Conservation (phyloP, 2,329 filamentous ascomycete genomes). For the Alternaria sp. region DNA sequence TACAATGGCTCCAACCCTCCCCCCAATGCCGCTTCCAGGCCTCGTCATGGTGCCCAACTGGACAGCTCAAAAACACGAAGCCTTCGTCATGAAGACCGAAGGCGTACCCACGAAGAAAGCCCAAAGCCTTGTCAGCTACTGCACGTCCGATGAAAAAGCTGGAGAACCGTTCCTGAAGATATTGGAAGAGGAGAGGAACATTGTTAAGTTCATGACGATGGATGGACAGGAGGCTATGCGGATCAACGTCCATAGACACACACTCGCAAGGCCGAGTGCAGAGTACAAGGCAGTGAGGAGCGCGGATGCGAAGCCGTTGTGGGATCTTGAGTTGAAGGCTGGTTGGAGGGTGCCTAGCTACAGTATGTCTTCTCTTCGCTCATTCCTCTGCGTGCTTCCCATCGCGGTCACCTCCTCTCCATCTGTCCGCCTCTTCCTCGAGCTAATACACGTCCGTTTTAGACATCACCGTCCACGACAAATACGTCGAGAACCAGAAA, state of each 20-base stretch:
- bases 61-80: slow-evolving; percentile 17
- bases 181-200: slow-evolving; percentile 12
- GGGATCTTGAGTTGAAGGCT: slow-evolving; percentile 19
- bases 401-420: not conserved
- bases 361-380: slow-evolving; percentile 7
- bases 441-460: not conserved
- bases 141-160: slow-evolving; percentile 6
- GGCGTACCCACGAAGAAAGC: slow-evolving; percentile 4
- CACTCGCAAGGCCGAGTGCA: slow-evolving; percentile 16
- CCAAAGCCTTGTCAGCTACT: slow-evolving; percentile 12
- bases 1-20: slow-evolving; percentile 9
- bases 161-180: slow-evolving; percentile 19
- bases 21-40: slow-evolving; percentile 22
- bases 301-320: slow-evolving; percentile 19
- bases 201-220: slow-evolving; percentile 18
- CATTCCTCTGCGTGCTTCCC: no score
- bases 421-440: not conserved
- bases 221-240: slow-evolving; percentile 22
- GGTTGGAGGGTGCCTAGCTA: slow-evolving; percentile 18
- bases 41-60: slow-evolving; percentile 21
- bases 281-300: slow-evolving; percentile 23
- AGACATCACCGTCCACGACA: slow-evolving; percentile 14
- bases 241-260: slow-evolving; percentile 17
- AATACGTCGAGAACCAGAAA: not conserved
- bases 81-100: slow-evolving; percentile 21